A percentile compares a stretch with the other conserved stretches of the same genome.
phyloP scores from a whole-genome alignment of 1,139 yeast species.

The Pichia cactophila region DNA sequence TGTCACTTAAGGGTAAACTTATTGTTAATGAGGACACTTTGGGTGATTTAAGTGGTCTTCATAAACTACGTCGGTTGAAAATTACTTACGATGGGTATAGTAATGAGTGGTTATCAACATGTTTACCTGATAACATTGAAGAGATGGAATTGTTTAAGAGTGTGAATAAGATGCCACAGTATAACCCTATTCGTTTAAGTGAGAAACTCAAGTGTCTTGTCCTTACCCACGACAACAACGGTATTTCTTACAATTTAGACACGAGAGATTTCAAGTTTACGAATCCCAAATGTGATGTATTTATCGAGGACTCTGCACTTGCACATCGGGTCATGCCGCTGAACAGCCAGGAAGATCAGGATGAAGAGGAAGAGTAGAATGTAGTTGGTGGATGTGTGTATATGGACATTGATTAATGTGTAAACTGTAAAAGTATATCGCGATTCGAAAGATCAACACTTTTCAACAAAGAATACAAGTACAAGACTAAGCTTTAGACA shows the following conservation, averaged over 20 bases:
- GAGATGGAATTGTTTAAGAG: background rate
- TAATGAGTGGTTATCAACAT: background rate
- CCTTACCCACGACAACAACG: background rate
- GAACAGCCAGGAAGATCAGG: background rate
- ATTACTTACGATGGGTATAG: background rate
- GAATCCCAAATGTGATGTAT: background rate
- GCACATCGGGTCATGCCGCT: background rate
- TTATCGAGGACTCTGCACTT: background rate
- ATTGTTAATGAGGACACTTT: background rate
- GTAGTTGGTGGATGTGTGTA: too few relatives aligned
- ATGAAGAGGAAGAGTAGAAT: background rate
- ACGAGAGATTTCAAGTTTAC: background rate
- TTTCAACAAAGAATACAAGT: too few relatives aligned
- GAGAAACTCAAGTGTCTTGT: background rate
- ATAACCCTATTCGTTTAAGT: background rate
- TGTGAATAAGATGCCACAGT: background rate
- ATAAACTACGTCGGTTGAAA: background rate
- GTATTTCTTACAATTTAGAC: background rate
- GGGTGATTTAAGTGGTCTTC: background rate
- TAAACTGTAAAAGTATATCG: too few relatives aligned
- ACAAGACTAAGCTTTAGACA: too few relatives aligned
- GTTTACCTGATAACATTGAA: background rate
- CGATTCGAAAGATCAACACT: too few relatives aligned
- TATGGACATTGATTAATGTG: too few relatives aligned
- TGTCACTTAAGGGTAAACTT: background rate